Base-by-base conservation (phyloP, 1,284 basidiomycete species). In the Puccinia coronata region DNA sequence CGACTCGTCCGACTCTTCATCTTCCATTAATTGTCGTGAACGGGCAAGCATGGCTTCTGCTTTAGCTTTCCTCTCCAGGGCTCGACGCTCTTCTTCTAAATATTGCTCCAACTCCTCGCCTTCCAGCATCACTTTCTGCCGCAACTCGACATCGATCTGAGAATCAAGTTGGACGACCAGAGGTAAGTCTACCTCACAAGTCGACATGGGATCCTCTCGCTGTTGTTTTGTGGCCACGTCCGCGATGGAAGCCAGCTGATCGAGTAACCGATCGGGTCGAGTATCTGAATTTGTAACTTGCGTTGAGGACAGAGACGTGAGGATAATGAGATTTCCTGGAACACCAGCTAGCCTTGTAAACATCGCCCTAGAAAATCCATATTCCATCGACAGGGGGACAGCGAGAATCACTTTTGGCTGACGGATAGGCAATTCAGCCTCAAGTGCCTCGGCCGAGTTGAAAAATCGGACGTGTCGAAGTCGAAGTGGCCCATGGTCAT, bases 361-460 rank as follows among this genome's bases (percentile, higher is more conserved):
- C 2, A 99, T 86, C 47, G 90, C 88, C 31, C 96, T 90, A 0
- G 96, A 96, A 11, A 93, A 92, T 0, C 97, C 96, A 85, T 98
- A 93, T 0, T 95, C 96, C 82, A 99, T 89, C 0, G 93, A 93
- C 0, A 93, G 91, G 0, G 97, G 96, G 28, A 96, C 92, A 0
- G 96, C 94, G 6, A 99, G 89, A 76, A 99, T 94, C 51, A 98
- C 90, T 85, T 98, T 98, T 0, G 96, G 94, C 81, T 93, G 91
- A 83, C 91, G 92, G 69, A 83, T 83, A 8, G 84, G 80, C 0
- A 92, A 91, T 3, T 91, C 91, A 82, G 93, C 90, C 63, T 93
- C 88, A 70, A 99, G 88, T 8, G 93, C 91, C 83, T 92, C 91
- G 5, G 94, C 91, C 82, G 91, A 93, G 0, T 92, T 88, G 87